Conservation (phyloP, 192 early-diverging fungal species). For the Coemansia sp. region DNA sequence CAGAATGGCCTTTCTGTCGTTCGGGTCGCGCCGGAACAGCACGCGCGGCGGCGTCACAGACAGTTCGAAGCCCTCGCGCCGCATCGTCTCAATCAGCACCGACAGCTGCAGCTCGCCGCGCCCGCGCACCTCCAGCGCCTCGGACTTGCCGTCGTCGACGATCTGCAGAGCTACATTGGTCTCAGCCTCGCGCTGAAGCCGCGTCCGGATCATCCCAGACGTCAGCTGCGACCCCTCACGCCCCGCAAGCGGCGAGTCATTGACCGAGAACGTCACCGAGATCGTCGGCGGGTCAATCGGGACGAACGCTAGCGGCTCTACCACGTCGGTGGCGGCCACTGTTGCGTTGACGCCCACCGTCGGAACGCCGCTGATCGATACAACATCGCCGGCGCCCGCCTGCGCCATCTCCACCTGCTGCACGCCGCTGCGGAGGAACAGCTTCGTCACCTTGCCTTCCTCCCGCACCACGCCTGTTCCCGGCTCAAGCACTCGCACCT, state of each 20-base stretch:
- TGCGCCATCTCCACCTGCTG: constrained; percentile 71
- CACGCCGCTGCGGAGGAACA: constrained; percentile 74
- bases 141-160: constrained; percentile 66
- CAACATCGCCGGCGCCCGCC: constrained; percentile 84
- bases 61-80: constrained; percentile 86
- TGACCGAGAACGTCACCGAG: constrained; percentile 83
- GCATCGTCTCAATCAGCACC: constrained; percentile 87
- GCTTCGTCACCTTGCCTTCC: constrained; percentile 73
- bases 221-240: constrained; percentile 77
- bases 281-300: constrained; percentile 86
- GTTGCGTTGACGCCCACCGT: constrained; percentile 81
- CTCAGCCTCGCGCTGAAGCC: constrained; percentile 75
- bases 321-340: constrained; percentile 62
- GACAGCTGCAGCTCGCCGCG: constrained; percentile 89
- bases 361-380: constrained; percentile 75
- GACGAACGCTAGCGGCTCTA: constrained; percentile 69
- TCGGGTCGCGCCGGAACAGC: constrained; percentile 67
- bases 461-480: constrained; percentile 65
- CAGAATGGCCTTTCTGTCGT: constrained; percentile 58
- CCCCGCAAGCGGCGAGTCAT: constrained; percentile 84
- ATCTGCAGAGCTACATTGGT: constrained; percentile 82
- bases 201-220: constrained; percentile 76
- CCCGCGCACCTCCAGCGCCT: constrained; percentile 80
- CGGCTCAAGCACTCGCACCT: constrained; percentile 71
- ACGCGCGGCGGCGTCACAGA: constrained; percentile 83